Evolutionary conservation across 192 early-diverging fungal species (phyloP).

Genomic region (Pilaira anomala): DNA sequence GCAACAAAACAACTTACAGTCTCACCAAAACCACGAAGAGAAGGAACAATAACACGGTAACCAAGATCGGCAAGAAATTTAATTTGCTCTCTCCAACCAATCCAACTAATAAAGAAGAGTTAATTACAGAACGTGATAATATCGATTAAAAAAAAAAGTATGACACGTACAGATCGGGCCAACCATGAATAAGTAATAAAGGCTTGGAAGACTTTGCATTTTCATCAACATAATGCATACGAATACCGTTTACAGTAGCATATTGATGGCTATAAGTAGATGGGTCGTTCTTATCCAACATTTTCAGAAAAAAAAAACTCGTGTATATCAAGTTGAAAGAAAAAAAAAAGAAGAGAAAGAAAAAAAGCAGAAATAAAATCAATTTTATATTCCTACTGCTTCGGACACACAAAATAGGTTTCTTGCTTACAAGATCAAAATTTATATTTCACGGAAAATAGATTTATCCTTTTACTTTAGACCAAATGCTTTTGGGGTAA

Average conservation of each 20-base stretch:
- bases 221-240: constrained; percentile 39
- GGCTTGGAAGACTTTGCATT: constrained; percentile 17
- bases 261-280: constrained; percentile 27
- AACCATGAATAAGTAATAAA: constrained; percentile 37
- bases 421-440: no score
- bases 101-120: constrained; percentile 8
- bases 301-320: constrained; percentile 9
- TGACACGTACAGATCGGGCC: constrained; percentile 39
- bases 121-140: background rate
- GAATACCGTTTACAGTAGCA: constrained; percentile 31
- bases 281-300: constrained; percentile 30
- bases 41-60: constrained; percentile 55
- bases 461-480: no score
- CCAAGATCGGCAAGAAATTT: constrained; percentile 49
- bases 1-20: constrained; percentile 28
- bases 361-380: background rate
- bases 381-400: no score
- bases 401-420: no score
- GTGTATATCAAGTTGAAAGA: no score
- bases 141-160: background rate
- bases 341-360: constrained; percentile 5
- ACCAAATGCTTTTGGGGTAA: no score
- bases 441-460: no score
- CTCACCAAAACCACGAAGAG: constrained; percentile 53
- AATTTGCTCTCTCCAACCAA: constrained; percentile 45